phyloP scores from a whole-genome alignment of 2,329 filamentous ascomycete species.

The Talaromyces sp. region DNA sequence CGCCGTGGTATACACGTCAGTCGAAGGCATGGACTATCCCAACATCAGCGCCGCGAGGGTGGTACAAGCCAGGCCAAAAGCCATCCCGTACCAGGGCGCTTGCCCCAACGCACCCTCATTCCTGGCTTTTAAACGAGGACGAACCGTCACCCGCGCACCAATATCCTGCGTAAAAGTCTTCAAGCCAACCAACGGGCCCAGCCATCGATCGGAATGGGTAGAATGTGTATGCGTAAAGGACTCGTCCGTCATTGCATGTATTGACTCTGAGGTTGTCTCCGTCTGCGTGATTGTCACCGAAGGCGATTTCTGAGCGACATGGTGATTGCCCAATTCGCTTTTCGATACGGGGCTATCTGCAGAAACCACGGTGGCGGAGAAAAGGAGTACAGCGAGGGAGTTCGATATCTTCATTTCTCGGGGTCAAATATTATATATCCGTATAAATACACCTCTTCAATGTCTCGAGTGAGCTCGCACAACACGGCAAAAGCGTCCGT shows the following conservation, averaged over 20 bases:
- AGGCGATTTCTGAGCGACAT: background rate
- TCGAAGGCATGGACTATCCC: slow-evolving; percentile 22
- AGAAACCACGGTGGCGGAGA: slow-evolving; percentile 4
- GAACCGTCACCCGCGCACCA: slow-evolving; percentile 22
- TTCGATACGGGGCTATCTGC: slow-evolving; percentile 6
- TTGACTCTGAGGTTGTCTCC: background rate
- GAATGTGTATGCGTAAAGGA: background rate
- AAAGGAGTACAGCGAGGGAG: background rate
- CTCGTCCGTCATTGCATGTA: background rate
- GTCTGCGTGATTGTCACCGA: background rate
- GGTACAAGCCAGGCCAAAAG: slow-evolving; percentile 36
- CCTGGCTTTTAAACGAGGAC: slow-evolving; percentile 21
- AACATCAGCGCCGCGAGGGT: slow-evolving; percentile 36
- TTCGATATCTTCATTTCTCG: slow-evolving; percentile 11
- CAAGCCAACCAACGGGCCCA: slow-evolving; percentile 25
- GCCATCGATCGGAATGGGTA: slow-evolving; percentile 25
- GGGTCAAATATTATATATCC: background rate
- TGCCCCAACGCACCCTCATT: slow-evolving; percentile 37
- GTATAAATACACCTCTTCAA: background rate
- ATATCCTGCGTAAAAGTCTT: slow-evolving; percentile 23
- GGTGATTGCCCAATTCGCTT: slow-evolving; percentile 2
- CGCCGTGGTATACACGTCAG: background rate
- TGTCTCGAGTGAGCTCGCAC: background rate
- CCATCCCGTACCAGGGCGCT: slow-evolving; percentile 40
- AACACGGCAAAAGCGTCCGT: background rate